Conservation (phyloP, 164 flowering plant genomes). For the Pachysandra terminalis region DNA sequence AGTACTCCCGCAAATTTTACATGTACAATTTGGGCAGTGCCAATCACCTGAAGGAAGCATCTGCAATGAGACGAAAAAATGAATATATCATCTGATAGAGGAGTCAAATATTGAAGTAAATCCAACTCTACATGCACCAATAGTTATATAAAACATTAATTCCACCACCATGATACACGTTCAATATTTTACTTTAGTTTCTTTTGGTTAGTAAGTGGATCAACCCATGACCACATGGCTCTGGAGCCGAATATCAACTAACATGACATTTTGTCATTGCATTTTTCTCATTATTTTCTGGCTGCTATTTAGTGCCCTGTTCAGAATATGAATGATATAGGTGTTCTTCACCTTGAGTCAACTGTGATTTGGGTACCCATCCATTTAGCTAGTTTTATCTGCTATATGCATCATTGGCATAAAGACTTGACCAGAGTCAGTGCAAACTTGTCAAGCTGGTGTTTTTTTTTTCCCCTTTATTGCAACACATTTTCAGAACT, state of each 20-base stretch:
- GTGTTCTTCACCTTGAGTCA: background rate
- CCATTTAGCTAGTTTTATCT: too few relatives aligned
- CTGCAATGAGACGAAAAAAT: slow-evolving; percentile 31
- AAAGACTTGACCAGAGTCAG: too few relatives aligned
- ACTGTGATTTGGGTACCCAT: too few relatives aligned
- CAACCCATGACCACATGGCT: background rate
- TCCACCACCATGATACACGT: background rate
- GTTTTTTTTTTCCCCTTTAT: too few relatives aligned
- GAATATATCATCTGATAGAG: background rate
- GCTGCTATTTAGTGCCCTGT: background rate
- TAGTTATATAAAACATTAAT: background rate
- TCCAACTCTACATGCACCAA: background rate
- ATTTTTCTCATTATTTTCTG: background rate
- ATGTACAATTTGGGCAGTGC: slow-evolving; percentile 59
- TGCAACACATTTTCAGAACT: too few relatives aligned
- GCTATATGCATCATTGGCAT: too few relatives aligned
- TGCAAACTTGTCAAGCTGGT: too few relatives aligned
- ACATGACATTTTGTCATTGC: background rate
- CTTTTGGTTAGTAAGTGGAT: background rate
- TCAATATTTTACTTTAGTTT: background rate
- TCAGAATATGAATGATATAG: too few relatives aligned
- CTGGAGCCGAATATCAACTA: background rate
- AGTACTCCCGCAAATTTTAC: slow-evolving; percentile 55
- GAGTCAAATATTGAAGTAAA: background rate
- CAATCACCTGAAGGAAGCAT: slow-evolving; percentile 62